Evolutionary conservation across 108 stramenopile genomes (phyloP), one percentile per base, ranked within the genome.

Genomic region (Cyclotella baltica): DNA sequence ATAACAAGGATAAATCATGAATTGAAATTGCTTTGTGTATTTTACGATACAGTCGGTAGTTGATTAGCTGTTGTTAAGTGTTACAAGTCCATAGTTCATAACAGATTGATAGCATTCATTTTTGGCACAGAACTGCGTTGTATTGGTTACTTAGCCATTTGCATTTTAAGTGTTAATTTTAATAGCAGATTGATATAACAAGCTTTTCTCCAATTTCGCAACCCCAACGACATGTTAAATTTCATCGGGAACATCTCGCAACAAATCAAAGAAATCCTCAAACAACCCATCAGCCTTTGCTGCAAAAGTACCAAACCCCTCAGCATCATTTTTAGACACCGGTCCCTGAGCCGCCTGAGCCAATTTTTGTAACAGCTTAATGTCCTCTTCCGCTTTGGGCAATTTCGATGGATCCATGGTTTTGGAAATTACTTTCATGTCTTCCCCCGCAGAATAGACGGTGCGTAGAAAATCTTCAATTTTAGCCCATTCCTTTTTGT

Each of bases 231-330:
- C 16, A 10, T 8, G 22, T 61, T 35, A 80, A 28, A 83, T 37
- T 48, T 91, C 90, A 69, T 92, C 91, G 4, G 91, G 91, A 28
- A 92, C 83, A 79, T 92, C 91, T 35, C 73, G 67, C 78, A 92
- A 62, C 29, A 83, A 65, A 77, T 89, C 88, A 30, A 92, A 75
- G 62, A 89, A 92, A 34, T 92, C 89, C 15, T 87, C 78, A 46
- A 89, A 77, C 9, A 89, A 38, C 19, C n/a, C 55, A 59, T 65
- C 83, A 36, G 77, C 73, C 69, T 89, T 89, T 2, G 80, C 57
- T 31, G 80, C 72, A 8, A 88, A 63, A 1, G 77, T 43, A 4
- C 81, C 40, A 53, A 92, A 88, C 33, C 83, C 89, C n/a, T 57
- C 61, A 8, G 75, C 73, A 84, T 89, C 87, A 62, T 86, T 73